These are phyloP conservation scores for Candida frijolesensis DNA, from an alignment of 1,139 yeast genomes.

Conservation along the genomic window DNA sequence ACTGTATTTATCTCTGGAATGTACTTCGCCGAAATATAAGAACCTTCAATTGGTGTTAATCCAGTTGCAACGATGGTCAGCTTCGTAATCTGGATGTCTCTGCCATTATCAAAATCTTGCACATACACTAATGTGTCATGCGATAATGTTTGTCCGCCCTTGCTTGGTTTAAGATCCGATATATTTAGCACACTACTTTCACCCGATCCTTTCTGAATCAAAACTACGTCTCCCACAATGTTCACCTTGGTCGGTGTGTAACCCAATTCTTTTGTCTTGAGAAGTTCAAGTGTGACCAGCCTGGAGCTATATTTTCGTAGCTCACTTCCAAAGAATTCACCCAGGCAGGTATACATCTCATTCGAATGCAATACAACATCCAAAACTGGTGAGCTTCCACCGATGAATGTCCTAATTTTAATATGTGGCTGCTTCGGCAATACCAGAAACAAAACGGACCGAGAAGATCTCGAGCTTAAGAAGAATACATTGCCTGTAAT, in stretches of 20 bases:
- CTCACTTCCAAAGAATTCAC: constrained; percentile 44
- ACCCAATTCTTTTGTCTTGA: background rate
- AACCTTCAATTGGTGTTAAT: background rate
- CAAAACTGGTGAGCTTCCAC: constrained; percentile 41
- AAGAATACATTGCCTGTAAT: constrained; percentile 32
- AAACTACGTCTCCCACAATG: background rate
- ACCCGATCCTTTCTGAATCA: background rate
- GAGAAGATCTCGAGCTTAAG: constrained; percentile 35
- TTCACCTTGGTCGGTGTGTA: background rate
- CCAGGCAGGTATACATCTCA: constrained; percentile 35
- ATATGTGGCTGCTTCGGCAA: constrained; percentile 28
- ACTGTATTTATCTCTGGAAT: background rate
- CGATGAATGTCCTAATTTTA: constrained; percentile 9
- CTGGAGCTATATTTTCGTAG: constrained; percentile 19
- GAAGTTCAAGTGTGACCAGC: background rate
- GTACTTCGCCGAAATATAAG: background rate
- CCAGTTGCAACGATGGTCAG: background rate
- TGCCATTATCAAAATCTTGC: background rate
- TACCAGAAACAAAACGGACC: constrained; percentile 36
- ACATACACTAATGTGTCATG: background rate
- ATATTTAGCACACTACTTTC: background rate
- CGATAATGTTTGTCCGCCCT: background rate
- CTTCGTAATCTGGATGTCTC: background rate
- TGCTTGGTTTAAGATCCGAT: background rate
- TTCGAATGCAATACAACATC: constrained; percentile 21